Evolutionary conservation across 2,329 filamentous ascomycete species (phyloP), one percentile per base, ranked within the genome.

Genomic region (Gaeumannomyces tritici): DNA sequence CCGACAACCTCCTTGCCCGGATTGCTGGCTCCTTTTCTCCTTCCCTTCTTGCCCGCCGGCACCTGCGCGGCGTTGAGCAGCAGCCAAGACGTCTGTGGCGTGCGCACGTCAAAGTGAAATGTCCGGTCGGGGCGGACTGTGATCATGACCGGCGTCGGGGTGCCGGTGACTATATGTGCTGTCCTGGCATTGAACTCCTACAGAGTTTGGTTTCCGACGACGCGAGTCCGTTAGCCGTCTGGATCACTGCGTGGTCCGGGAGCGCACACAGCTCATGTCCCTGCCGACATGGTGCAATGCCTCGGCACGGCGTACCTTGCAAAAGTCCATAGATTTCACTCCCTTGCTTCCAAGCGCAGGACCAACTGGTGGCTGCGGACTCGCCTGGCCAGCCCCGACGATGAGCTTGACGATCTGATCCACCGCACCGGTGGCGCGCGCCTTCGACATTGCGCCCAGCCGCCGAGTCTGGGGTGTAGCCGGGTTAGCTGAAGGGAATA

Each of bases 271-370:
- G 57, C 58, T 51, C 29, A 59, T 60, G 29, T 15, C 61, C 26
- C 59, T 58, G 62, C 47, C 62, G 62, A 64, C 65, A 51, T 9
- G 15, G 21, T 9, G 42, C 42, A 51, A 21, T 21, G 18, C 42
- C 18, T 4, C 42, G 21, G 42, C 8, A n/a, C n/a, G 11, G 42
- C 42, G 42, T 51, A 96, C 93, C 84, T 98, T 98, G 86, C 95
- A 98, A 75, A 98, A 99, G 78, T 99, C 95, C 89, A 99, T 99
- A 63, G 90, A 96, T 81, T 99, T 99, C 66, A 99, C 90, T 81
- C 95, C 95, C 81, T 97, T 98, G 75, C 89, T 93, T 78, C 95
- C 95, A 67, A 99, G 84, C 62, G 95, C 95, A 63, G 95, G 95
- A 81, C 95, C 95, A 71, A 99, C 93, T 5, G 95, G 95, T 42